phyloP scores from a whole-genome alignment of 352 stramenopile genomes.

The Phytophthora pinifolia region DNA sequence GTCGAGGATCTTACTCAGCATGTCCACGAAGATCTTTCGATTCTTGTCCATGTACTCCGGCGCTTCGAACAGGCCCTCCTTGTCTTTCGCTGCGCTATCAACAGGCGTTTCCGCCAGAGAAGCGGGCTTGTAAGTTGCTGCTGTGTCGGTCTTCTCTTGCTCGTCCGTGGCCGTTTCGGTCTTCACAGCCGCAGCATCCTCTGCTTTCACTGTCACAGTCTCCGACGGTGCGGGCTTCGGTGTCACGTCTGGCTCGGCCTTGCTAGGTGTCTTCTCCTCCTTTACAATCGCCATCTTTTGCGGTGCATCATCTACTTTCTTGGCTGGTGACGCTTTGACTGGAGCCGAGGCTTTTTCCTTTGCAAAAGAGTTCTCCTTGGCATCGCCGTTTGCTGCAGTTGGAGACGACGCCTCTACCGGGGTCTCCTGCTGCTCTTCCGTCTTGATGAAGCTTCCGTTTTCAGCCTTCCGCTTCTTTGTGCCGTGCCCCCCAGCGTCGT shows the following conservation, averaged over 20 bases:
- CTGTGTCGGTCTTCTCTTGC: slow-evolving; percentile 1
- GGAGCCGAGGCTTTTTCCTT: slow-evolving; percentile 1
- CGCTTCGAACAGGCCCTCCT: slow-evolving; percentile 32
- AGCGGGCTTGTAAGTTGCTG: slow-evolving; percentile 5
- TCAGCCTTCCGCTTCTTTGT: slow-evolving; percentile 55
- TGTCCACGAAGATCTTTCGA: slow-evolving; percentile 59
- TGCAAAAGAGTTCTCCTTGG: slow-evolving; percentile 8
- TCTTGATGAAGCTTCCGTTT: slow-evolving; percentile 24
- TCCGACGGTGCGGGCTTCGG: background rate
- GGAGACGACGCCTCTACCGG: slow-evolving; percentile 1
- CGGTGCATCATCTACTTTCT: slow-evolving; percentile 14
- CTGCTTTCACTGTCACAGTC: slow-evolving; percentile 4
- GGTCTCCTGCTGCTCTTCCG: slow-evolving; percentile 21
- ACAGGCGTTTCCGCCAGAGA: slow-evolving; percentile 9
- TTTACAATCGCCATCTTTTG: slow-evolving; percentile 15
- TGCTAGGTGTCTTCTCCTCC: slow-evolving; percentile 5
- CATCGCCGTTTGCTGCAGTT: slow-evolving; percentile 16
- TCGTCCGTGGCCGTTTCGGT: slow-evolving; percentile 4
- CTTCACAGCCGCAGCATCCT: slow-evolving; percentile 4
- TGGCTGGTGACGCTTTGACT: slow-evolving; percentile 5
- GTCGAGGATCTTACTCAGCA: slow-evolving; percentile 65
- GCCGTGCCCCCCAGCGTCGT: slow-evolving; percentile 19
- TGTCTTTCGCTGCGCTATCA: slow-evolving; percentile 11
- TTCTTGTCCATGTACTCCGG: slow-evolving; percentile 57
- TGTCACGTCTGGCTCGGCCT: slow-evolving; percentile 3